Evolutionary conservation across 2,329 filamentous ascomycete species (phyloP), one percentile per base, ranked within the genome.

Genomic region (Leptosphaerulina australis): DNA sequence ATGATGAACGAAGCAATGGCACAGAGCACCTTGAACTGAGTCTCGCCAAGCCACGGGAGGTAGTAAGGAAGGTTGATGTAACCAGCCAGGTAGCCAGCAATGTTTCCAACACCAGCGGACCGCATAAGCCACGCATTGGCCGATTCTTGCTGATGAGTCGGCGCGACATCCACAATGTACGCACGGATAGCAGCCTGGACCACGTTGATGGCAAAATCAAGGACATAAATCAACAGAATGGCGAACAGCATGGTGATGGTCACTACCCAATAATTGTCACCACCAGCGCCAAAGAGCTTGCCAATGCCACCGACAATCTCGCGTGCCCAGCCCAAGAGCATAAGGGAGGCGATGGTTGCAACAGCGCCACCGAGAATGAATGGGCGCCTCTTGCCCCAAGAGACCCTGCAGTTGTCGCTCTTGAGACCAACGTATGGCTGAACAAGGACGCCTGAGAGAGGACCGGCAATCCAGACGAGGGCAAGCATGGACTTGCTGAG

Each of bases 121-220:
- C 93, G 85, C 66, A 90, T 92, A 15, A 93, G 91, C 92, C 95
- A 97, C 30, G 93, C 88, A 74, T 97, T 97, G 45, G 92, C 93
- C 28, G 87, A 81, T 73, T 96, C 92, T 76, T 97, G 93, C 71
- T 97, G 93, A 66, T 97, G 92, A 1, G 90, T 84, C 0, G 94
- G 94, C 0, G 90, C 89, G 66, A 91, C 93, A 68, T 97, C 93
- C 18, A 97, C 89, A 45, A 97, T 96, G 69, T 95, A 96, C 18
- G 92, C 91, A 58, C 92, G 84, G 66, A 97, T 89, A 4, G 86
- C 89, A 38, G 94, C 93, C 81, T 97, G 93, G 25, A 97, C 87
- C 48, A 92, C 94, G 74, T 97, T 97, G 77, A 97, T 94, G 64
- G 92, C 86, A 72, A 97, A 94, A 71, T 97, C 93, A 40, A 97